Percentiles rank a stretch among this genome's conserved stretches.
Conservation (phyloP, 805 yeast genomes). For the Hanseniaspora valbyensis region DNA sequence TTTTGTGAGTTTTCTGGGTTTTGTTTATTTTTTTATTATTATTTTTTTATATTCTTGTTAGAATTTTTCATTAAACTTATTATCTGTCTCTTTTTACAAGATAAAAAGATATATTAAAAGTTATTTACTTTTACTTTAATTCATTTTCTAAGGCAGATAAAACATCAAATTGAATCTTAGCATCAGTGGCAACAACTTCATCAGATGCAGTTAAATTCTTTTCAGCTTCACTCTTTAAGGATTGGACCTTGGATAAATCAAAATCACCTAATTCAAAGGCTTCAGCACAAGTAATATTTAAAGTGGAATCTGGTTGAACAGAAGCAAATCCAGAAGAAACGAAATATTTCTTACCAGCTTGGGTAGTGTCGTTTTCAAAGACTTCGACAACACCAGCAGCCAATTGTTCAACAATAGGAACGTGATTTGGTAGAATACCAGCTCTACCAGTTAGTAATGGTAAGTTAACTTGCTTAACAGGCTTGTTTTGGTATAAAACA, state of each 20-base stretch:
- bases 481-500: slow-evolving; percentile 42
- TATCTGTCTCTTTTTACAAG: no score
- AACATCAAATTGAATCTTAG: slow-evolving; percentile 89
- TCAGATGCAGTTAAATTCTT: slow-evolving; percentile 77
- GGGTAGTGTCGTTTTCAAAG: slow-evolving; percentile 60
- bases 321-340: slow-evolving; percentile 95
- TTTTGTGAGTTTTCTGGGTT: not conserved
- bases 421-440: slow-evolving; percentile 96
- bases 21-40: not conserved
- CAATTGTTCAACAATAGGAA: slow-evolving; percentile 92
- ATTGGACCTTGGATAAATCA: slow-evolving; percentile 65
- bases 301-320: slow-evolving; percentile 85
- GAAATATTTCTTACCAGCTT: slow-evolving; percentile 62
- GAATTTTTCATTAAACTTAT: no score
- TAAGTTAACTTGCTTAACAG: slow-evolving; percentile 69
- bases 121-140: slow-evolving; percentile 21
- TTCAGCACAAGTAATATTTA: slow-evolving; percentile 87
- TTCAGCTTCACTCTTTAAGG: slow-evolving; percentile 83
- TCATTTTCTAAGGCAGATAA: slow-evolving; percentile 75
- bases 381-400: slow-evolving; percentile 92
- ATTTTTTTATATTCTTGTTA: no score
- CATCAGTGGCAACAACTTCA: slow-evolving; percentile 85
- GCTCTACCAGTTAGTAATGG: slow-evolving; percentile 93
- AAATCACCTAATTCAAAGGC: slow-evolving; percentile 86
- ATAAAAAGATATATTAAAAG: no score